Base-by-base conservation (phyloP, 345 rosid species). In the Boechera divaricarpa region DNA sequence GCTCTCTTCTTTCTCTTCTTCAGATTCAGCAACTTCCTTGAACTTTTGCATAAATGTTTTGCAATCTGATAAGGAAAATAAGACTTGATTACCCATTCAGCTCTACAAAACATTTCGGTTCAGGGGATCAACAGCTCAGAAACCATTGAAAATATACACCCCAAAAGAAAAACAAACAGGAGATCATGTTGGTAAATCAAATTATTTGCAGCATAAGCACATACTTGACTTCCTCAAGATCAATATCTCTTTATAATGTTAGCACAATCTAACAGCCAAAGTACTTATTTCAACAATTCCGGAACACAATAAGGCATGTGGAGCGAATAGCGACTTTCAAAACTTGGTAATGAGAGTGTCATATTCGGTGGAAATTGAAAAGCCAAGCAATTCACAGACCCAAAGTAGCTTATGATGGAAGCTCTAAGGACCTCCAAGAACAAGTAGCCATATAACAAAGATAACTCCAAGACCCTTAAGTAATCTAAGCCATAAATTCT, bases 21-120 rank as follows among this genome's bases (percentile, higher is more conserved):
- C 97, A 29, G 82, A 76, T 74, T 89, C 98, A 36, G 87, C 93
- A 70, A 87, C 89, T 77, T 92, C 97, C 66, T 86, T 83, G 75
- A 92, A 73, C 41, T 3, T 85, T 52, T 92, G 88, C 98, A 89
- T 94, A 78, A 92, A 94, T 24, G 74, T 73, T 82, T 90, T 94
- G 89, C 95, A 88, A 80, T 94, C 98, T 94, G 84, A 58, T 2
- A 72, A 51, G 6, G n/a, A 52, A 41, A 68, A 21, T 21, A 31
- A 59, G 36, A 73, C 5, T 33, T 55, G 7, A 45, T 48, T 47
- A 74, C 15, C 2, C 47, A 68, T 28, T 33, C 7, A 53, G 4
- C 62, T 67, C 68, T 39, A 48, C 5, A 49, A 67, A 48, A 32
- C 11, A 16, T 11, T 66, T 49, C 29, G 6, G 7, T 41, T 61